Conservation (phyloP, 2,329 filamentous ascomycete species). For the Sporothrix euskadiensis region DNA sequence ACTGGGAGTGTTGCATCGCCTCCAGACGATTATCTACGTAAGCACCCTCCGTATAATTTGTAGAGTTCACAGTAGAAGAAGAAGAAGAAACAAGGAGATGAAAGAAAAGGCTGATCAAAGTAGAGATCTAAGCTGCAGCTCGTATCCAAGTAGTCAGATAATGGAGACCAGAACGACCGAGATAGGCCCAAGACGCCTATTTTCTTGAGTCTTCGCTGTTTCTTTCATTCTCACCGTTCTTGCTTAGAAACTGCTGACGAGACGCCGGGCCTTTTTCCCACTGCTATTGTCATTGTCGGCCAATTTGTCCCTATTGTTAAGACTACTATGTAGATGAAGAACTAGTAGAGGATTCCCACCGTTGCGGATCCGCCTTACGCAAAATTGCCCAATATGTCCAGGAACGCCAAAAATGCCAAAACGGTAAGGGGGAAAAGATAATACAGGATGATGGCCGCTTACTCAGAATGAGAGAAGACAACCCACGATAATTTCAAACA, state of each 20-base stretch:
- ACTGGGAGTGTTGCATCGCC: conserved; percentile 18
- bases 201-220: not conserved
- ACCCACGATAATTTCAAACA: not conserved
- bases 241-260: conserved; percentile 12
- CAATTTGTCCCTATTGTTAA: not conserved
- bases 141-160: not conserved
- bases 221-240: not conserved
- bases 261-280: not conserved
- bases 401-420: not conserved
- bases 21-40: not conserved
- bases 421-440: not conserved
- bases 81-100: not conserved
- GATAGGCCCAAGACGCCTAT: not conserved
- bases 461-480: conserved; percentile 8
- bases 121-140: not conserved
- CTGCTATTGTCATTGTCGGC: not conserved
- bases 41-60: not conserved
- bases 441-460: conserved; percentile 5
- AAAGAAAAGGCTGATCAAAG: not conserved
- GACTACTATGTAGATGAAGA: not conserved
- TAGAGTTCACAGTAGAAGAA: no score
- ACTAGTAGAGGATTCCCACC: not conserved
- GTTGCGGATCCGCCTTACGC: not conserved
- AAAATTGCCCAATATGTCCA: not conserved
- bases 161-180: not conserved